Base-by-base conservation (phyloP, 2,329 filamentous ascomycete genomes). In the Epichloe gansuensis region DNA sequence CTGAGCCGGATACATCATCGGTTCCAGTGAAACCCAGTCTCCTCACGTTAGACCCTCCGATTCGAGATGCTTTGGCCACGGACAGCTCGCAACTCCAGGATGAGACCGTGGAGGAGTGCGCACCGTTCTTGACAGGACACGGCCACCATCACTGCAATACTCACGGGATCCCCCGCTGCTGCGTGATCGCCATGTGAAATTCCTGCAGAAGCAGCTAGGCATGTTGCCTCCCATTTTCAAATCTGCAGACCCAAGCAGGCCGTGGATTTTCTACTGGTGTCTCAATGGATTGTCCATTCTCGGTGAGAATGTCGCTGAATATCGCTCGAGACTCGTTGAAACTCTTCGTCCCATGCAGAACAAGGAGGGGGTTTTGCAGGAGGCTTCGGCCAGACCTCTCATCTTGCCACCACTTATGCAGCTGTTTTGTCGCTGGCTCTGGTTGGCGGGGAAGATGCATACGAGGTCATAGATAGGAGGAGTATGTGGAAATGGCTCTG, bases 211-310 rank as follows among this genome's bases (percentile, higher is more conserved):
- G 58, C 74, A 72, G 59, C 69, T 85, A 35, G 73, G 72, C 25
- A 74, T 73, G 48, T 81, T 94, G 55, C 88, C 91, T 0, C 71
- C 78, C 7, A 73, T 72, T 3, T 95, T 86, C 68, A 82, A 85
- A 50, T 77, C 76, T 48, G 80, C 90, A 59, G 93, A 98, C 73
- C 85, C 93, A 35, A 91, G 87, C 64, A 77, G 91, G 52, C 91
- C 93, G 9, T 98, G 93, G 93, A 80, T 95, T 62, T 77, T 95
- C 58, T 97, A 96, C 72, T 98, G 93, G 93, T 86, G 81, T 51
- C 74, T 97, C 51, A 81, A 84, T 37, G 89, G 81, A 2, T 74
- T 98, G 58, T 74, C 78, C 28, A 74, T 91, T 37, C 72, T 98
- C 48, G 90, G 88, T 47, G 81, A 90, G 63, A 88, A 95, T 65